Evolutionary conservation across 1,284 basidiomycete species (phyloP).

Genomic region (Cutaneotrichosporon cyanovorans): DNA sequence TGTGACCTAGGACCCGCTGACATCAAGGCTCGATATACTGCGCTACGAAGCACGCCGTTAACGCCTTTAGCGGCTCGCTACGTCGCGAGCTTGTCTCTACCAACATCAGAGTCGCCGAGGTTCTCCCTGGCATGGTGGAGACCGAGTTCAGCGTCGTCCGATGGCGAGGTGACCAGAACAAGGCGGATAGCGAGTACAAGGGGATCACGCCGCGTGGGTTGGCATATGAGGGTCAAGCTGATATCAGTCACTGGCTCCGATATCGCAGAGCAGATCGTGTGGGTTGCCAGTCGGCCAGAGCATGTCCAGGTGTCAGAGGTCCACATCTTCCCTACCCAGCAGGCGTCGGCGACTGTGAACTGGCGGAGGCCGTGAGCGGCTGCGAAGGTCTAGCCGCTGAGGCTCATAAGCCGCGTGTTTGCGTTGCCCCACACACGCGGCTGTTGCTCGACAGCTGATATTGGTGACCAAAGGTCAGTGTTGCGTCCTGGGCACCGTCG

Average conservation of each 20-base stretch:
- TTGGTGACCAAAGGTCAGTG: no score
- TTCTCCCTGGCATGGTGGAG: slow-evolving; percentile 59
- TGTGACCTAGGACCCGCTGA: slow-evolving; percentile 5
- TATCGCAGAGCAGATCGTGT: slow-evolving; percentile 96
- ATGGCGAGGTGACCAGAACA: slow-evolving; percentile 70
- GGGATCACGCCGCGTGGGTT: slow-evolving; percentile 54
- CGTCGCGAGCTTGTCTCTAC: slow-evolving; percentile 82
- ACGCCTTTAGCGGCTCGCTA: slow-evolving; percentile 76
- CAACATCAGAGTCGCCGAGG: slow-evolving; percentile 80
- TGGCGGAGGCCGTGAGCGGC: slow-evolving; percentile 19
- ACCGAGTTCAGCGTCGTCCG: slow-evolving; percentile 72
- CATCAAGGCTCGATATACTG: slow-evolving; percentile 50
- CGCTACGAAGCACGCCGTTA: slow-evolving; percentile 58
- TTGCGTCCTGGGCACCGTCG: no score
- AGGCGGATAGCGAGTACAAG: slow-evolving; percentile 82
- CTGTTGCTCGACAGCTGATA: no score
- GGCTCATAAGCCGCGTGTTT: no score
- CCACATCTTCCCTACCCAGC: slow-evolving; percentile 36
- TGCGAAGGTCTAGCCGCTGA: no score
- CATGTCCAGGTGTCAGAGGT: slow-evolving; percentile 20
- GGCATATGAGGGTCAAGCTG: not conserved
- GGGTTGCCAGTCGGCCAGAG: slow-evolving; percentile 30
- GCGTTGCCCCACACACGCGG: no score
- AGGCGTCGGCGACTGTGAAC: slow-evolving; percentile 36
- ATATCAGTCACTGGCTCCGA: slow-evolving; percentile 54